Evolutionary conservation across 257 asterid genomes (phyloP), one percentile per base, ranked within the genome.

Genomic region (Ilex aquifolium): DNA sequence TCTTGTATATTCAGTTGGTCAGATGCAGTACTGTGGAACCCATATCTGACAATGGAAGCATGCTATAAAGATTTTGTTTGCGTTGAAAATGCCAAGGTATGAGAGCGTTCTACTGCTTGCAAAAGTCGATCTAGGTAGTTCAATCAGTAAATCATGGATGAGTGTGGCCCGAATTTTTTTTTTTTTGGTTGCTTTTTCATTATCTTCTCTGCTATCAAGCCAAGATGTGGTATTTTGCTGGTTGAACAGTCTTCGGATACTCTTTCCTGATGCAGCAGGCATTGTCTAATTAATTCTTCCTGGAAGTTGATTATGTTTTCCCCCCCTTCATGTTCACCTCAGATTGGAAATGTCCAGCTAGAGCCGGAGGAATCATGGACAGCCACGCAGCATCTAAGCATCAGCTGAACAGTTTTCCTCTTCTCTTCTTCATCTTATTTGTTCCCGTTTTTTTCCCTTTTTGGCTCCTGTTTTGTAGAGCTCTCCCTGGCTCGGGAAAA

Each of bases 81-180:
- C 29, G 95, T 93, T 10, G 99, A 93, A 73, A 90, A 93, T 78
- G 99, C 97, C 75, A 86, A 90, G 95, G 99, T 90, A 83, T 5
- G 60, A 57, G 10, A 69, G 8, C 31, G 54, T 61, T 56, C 32
- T 36, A 11, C 49, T 48, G 4, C 55, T 64, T 42, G 67, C 54
- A 44, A 61, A 32, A 7, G 14, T 46, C 14, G n/a, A 46, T 46
- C 14, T 3, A 46, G 7, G 8, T 8, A 36, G 42, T 36, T 36
- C 42, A 36, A 36, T 36, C 42, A 36, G 42, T 2, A 36, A 8
- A 8, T 36, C 42, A 36, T 8, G 5, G 42, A 46, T 3, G 52
- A 14, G 4, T 7, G 4, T 46, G 3, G 10, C 13, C 52, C n/a
- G 4, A 46, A 46, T 0, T 0, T 46, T 11, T 0, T 10, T 10